A percentile compares a stretch with the other conserved stretches of the same genome.
These are phyloP conservation scores for Xylaria castorea DNA, from an alignment of 495 filamentous ascomycete genomes.

Conservation along the genomic window DNA sequence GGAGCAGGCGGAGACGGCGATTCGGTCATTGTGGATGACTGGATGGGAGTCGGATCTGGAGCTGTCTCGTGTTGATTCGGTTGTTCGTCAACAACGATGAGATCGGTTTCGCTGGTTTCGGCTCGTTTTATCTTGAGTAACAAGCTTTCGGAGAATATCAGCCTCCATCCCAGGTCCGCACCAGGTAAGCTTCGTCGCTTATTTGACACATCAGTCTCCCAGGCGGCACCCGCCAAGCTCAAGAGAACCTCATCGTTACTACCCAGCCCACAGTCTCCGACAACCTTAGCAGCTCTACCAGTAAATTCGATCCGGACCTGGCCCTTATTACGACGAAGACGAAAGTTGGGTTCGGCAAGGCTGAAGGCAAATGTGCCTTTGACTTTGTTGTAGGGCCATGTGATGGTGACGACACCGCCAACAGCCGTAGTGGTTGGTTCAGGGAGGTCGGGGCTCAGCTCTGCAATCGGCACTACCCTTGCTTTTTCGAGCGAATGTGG, in stretches of 20 bases:
- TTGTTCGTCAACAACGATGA: conserved; percentile 57
- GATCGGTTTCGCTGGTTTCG: conserved; percentile 44
- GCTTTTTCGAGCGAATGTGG: conserved; percentile 30
- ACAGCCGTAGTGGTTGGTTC: conserved; percentile 45
- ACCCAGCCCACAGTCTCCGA: conserved; percentile 68
- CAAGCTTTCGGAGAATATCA: conserved; percentile 65
- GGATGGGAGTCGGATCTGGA: not conserved
- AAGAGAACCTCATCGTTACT: conserved; percentile 80
- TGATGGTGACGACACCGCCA: conserved; percentile 75
- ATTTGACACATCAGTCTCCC: conserved; percentile 57
- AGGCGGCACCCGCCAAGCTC: conserved; percentile 69
- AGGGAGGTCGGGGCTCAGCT: conserved; percentile 65
- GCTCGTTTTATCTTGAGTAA: conserved; percentile 61
- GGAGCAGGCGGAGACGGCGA: not conserved
- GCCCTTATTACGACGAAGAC: conserved; percentile 76
- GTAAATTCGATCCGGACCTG: conserved; percentile 83
- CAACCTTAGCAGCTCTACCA: conserved; percentile 72
- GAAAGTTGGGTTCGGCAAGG: conserved; percentile 85
- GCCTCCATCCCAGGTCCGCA: conserved; percentile 75
- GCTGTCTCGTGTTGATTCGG: not conserved
- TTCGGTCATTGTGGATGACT: not conserved
- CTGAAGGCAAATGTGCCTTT: conserved; percentile 74
- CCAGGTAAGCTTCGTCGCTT: conserved; percentile 65
- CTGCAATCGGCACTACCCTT: conserved; percentile 66
- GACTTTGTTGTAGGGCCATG: conserved; percentile 90